A percentile compares a stretch with the other conserved stretches of the same genome.
These are phyloP conservation scores for Paraleonurus japonicus DNA, from an alignment of 257 asterid species.

Conservation along the genomic window DNA sequence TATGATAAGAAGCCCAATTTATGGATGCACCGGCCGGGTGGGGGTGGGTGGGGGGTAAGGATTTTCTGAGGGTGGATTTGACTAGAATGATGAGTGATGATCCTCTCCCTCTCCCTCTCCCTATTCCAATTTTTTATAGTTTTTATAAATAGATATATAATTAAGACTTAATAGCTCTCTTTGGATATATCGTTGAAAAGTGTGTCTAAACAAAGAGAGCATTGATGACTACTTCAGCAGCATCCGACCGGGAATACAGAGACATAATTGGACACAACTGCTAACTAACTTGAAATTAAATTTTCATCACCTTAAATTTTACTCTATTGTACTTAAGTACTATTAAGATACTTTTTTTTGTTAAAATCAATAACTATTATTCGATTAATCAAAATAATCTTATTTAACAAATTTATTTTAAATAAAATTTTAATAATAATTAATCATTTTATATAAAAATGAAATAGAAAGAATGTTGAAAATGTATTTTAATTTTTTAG, in stretches of 20 bases:
- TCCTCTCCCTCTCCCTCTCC: neutral
- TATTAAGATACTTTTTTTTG: no score
- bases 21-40: neutral
- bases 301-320: neutral
- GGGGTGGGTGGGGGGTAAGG: neutral
- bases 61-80: slow-evolving; percentile 38
- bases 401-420: no score
- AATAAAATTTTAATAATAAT: no score
- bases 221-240: slow-evolving; percentile 52
- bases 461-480: no score
- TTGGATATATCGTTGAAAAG: slow-evolving; percentile 32
- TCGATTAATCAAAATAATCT: no score
- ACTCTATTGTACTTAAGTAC: neutral
- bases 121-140: neutral
- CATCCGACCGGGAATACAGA: slow-evolving; percentile 49
- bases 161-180: neutral
- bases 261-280: slow-evolving; percentile 10
- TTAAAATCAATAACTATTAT: no score
- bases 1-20: slow-evolving; percentile 21
- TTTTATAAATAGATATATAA: neutral
- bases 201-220: slow-evolving; percentile 24
- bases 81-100: slow-evolving; percentile 22
- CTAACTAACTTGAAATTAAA: slow-evolving; percentile 17
- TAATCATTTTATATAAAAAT: no score
- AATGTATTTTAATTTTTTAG: no score